A percentile compares a stretch with the other conserved stretches of the same genome.
Evolutionary conservation across 768 basidiomycete species (phyloP).

Genomic region (Suillus alpinus): DNA sequence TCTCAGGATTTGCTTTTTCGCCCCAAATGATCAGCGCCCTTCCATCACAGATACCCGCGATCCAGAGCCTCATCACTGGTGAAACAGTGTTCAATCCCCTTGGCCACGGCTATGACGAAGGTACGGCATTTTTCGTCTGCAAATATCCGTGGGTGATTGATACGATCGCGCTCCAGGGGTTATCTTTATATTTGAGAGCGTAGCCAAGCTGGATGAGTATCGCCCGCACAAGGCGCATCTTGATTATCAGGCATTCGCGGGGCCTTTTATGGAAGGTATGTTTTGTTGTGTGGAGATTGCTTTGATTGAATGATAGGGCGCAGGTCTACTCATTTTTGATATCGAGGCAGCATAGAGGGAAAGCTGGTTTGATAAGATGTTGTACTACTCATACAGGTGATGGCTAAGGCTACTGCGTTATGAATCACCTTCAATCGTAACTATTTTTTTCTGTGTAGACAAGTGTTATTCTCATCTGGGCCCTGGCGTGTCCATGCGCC

Average conservation of each 20-base stretch:
- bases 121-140: slow-evolving; percentile 7
- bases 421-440: neutral
- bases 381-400: slow-evolving; percentile 2
- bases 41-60: slow-evolving; percentile 18
- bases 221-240: slow-evolving; percentile 13
- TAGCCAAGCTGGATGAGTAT: slow-evolving; percentile 13
- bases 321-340: slow-evolving; percentile 24
- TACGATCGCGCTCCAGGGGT: slow-evolving; percentile 13
- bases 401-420: slow-evolving; percentile 3
- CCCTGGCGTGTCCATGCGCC: too few species aligned
- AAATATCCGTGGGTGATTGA: neutral
- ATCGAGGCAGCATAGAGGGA: slow-evolving; percentile 13
- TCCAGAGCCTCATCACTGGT: slow-evolving; percentile 13
- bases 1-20: too few species aligned
- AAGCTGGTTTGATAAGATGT: neutral
- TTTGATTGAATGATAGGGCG: neutral
- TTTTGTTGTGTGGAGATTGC: neutral
- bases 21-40: neutral
- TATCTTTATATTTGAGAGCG: slow-evolving; percentile 21
- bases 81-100: slow-evolving; percentile 15
- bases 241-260: slow-evolving; percentile 5
- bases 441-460: neutral
- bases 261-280: slow-evolving; percentile 20
- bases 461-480: neutral
- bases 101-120: slow-evolving; percentile 22